Conservation (phyloP, 2,329 filamentous ascomycete species). For the Proliferodiscus dingleyae region DNA sequence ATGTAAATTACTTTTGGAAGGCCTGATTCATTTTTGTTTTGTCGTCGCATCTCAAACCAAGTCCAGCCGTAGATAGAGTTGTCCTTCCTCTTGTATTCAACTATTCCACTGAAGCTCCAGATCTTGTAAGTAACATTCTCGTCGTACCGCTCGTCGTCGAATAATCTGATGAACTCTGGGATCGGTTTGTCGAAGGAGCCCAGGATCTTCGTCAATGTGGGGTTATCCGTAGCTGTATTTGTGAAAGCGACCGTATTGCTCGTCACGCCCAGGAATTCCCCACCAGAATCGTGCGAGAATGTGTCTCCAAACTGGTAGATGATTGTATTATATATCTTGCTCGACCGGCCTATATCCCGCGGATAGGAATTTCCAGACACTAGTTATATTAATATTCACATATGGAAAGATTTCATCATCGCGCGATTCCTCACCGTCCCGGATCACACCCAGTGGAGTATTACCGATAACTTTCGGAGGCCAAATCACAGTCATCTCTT, state of each 20-base stretch:
- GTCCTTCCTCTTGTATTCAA: not conserved
- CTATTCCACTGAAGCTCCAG: slow-evolving; percentile 16
- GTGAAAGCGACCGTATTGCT: slow-evolving; percentile 10
- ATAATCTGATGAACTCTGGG: too few relatives aligned
- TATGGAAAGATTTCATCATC: too few relatives aligned
- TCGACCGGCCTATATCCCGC: slow-evolving; percentile 19
- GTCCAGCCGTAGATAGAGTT: slow-evolving; percentile 11
- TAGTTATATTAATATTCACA: too few relatives aligned
- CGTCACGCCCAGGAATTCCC: slow-evolving; percentile 9
- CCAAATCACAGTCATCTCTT: slow-evolving; percentile 2
- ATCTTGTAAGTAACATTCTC: slow-evolving; percentile 1
- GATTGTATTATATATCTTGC: slow-evolving; percentile 8
- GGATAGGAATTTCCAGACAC: slow-evolving; percentile 15
- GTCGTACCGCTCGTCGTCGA: too few relatives aligned
- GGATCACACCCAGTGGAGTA: slow-evolving; percentile 11
- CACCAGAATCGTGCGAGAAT: slow-evolving; percentile 13
- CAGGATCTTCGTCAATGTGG: too few relatives aligned
- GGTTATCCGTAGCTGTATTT: not conserved
- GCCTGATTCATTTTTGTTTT: not conserved
- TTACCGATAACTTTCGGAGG: slow-evolving; percentile 5
- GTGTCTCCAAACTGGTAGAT: slow-evolving; percentile 24
- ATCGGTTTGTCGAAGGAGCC: too few relatives aligned
- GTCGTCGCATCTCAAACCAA: slow-evolving; percentile 7
- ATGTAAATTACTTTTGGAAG: slow-evolving; percentile 1
- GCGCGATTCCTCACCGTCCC: slow-evolving; percentile 20